Base-by-base conservation (phyloP, 768 basidiomycete species). In the Panaeolus papilionaceus region DNA sequence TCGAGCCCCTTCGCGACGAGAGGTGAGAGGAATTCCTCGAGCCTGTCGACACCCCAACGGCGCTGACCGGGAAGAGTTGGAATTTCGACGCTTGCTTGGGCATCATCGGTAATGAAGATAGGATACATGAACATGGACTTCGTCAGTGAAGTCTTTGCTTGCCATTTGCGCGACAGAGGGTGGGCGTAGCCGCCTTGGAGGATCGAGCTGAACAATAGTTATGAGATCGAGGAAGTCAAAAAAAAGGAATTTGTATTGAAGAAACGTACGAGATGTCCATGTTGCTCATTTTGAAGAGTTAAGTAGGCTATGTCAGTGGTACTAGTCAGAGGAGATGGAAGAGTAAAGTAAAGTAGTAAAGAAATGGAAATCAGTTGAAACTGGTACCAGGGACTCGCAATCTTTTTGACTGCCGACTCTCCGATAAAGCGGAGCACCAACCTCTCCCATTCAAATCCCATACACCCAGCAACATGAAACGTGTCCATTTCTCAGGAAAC, bases 71-170 rank as follows among this genome's bases (percentile, higher is more conserved):
- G 96, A 9, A 98, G 82, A 23, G 88, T 84, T 0, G 86, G 74
- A 71, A 99, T 96, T 68, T 87, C 85, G 62, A 91, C 89, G 76
- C 88, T 86, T 7, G 95, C 94, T 67, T 95, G 86, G 1, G 95
- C 91, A 67, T 98, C 95, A 78, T 99, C 97, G 18, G 96, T 95
- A 73, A 99, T 92, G 77, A 99, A 98, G 74, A 99, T 96, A 7
- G 98, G 98, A 78, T 99, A 99, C 93, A 98, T 98, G 79, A 99
- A 86, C 96, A 98, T 98, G 71, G 88, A 87, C 77, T 95, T 96
- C 28, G 91, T 90, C 74, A 96, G 87, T 67, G 87, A 84, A 61
- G 92, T 89, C 67, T 88, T 88, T 28, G 87, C 85, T 80, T 99
- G 97, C 90, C 93, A 96, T 80, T 88, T 85, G 23, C 97, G 91